Base-by-base conservation (phyloP, 345 rosid species). In the Hibiscus mutabilis region DNA sequence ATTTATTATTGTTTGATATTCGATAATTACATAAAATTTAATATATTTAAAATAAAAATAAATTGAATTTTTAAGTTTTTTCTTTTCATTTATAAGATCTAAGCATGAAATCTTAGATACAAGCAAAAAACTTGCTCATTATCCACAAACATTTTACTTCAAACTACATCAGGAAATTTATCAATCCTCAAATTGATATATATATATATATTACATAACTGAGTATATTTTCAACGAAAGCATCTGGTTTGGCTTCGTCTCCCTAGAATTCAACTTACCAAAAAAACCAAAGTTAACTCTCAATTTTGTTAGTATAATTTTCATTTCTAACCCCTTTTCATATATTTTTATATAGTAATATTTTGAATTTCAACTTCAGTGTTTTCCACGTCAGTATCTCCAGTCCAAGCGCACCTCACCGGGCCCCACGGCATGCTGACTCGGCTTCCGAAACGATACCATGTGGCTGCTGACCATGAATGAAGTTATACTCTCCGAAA, bases 391-490 rank as follows among this genome's bases (percentile, higher is more conserved):
- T 82, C 76, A 86, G 75, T 83, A 83, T 86, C 90, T 80, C 95
- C 95, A 89, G 25, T 89, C 95, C 60, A 89, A 74, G 18, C 89
- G 84, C 31, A 94, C 93, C 74, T 94, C 98, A 0, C 80, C 84
- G 5, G 81, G 79, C 0, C 93, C 92, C 21, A 69, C 66, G 5
- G 80, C 68, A 72, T 85, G 91, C 77, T 90, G 91, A 80, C 79
- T 77, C 5, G 97, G 98, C 86, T 90, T 94, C 75, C 80, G 77
- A 58, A 94, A 91, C 3, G 96, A 87, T 3, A 94, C 90, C 22
- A 94, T 90, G 84, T 88, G 97, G 82, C 97, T 91, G 74, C 91
- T 84, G 24, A 84, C 89, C 98, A 94, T 94, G 81, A 90, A 94
- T 40, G 98, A 97, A 1, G 97, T 94, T 24, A 91, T 93, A 13